Evolutionary conservation across 225 moss, liverwort and hornwort genomes (phyloP).

Genomic region (Pleurozium schreberi): DNA sequence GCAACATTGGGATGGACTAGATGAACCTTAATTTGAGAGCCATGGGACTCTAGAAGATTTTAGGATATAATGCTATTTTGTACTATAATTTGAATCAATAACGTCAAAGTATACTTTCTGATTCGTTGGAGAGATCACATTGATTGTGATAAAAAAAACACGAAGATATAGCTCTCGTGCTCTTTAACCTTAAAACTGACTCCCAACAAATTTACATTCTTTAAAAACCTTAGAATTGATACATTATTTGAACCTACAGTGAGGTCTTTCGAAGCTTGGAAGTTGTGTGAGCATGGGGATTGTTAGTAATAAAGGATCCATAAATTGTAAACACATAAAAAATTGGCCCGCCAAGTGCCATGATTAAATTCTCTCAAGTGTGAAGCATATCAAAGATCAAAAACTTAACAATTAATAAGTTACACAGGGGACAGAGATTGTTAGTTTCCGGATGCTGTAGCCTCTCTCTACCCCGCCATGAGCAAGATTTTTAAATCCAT

Average conservation of each 20-base stretch:
- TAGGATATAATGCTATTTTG: neutral
- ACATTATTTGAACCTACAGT: neutral
- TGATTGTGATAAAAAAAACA: neutral
- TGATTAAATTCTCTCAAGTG: neutral
- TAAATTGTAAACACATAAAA: neutral
- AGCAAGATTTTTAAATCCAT: neutral
- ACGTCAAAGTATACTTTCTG: neutral
- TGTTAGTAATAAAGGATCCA: neutral
- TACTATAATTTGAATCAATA: neutral
- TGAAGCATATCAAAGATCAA: neutral
- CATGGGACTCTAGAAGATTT: neutral
- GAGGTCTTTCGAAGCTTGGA: neutral
- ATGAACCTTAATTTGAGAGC: neutral
- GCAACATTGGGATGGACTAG: neutral
- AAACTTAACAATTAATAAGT: neutral
- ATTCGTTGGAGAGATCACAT: neutral
- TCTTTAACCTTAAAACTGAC: neutral
- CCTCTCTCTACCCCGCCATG: too few relatives aligned
- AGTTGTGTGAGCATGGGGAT: neutral
- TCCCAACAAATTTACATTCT: neutral
- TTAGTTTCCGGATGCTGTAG: neutral
- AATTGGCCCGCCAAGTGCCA: neutral
- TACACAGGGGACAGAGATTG: neutral
- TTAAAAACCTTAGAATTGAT: neutral
- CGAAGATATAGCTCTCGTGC: neutral